A percentile compares a stretch with the other conserved stretches of the same genome.
Conservation (phyloP, 768 basidiomycete species). For the Sarcodon sp. region DNA sequence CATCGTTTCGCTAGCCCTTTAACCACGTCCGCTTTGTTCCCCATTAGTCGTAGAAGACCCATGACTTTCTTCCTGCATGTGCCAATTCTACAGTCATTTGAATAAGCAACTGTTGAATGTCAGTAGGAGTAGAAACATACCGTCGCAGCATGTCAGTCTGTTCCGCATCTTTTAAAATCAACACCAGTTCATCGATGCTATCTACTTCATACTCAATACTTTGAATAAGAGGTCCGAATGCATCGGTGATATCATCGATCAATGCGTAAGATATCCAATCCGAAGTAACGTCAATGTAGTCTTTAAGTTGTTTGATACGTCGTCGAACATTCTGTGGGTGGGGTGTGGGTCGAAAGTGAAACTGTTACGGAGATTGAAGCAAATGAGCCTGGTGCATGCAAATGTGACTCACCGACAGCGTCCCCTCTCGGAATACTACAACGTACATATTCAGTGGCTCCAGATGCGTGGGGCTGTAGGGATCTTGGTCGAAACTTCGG, state of each 20-base stretch:
- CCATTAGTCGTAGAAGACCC: constrained; percentile 93
- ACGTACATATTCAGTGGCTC: constrained; percentile 99
- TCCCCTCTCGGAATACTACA: constrained; percentile 96
- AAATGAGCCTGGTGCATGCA: not conserved
- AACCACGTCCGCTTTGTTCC: constrained; percentile 98
- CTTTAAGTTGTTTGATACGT: constrained; percentile 97
- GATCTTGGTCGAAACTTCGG: constrained; percentile 97
- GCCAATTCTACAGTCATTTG: constrained; percentile 53
- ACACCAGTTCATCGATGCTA: constrained; percentile 93
- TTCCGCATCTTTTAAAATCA: constrained; percentile 91
- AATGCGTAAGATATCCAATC: constrained; percentile 99
- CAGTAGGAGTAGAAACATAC: constrained; percentile 16
- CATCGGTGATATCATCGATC: constrained; percentile 99
- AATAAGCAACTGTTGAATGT: not conserved
- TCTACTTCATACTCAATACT: constrained; percentile 99
- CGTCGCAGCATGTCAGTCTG: constrained; percentile 95
- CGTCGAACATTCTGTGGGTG: constrained; percentile 97
- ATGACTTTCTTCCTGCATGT: constrained; percentile 99
- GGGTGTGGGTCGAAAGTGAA: constrained; percentile 95
- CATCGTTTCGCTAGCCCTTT: constrained; percentile 97
- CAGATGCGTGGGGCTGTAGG: constrained; percentile 91
- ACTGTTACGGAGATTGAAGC: constrained; percentile 31
- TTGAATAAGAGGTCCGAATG: constrained; percentile 96
- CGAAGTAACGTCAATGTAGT: constrained; percentile 96
- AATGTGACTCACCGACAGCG: constrained; percentile 58